Conservation (phyloP, 164 flowering plant genomes). For the Chimonanthus praecox region DNA sequence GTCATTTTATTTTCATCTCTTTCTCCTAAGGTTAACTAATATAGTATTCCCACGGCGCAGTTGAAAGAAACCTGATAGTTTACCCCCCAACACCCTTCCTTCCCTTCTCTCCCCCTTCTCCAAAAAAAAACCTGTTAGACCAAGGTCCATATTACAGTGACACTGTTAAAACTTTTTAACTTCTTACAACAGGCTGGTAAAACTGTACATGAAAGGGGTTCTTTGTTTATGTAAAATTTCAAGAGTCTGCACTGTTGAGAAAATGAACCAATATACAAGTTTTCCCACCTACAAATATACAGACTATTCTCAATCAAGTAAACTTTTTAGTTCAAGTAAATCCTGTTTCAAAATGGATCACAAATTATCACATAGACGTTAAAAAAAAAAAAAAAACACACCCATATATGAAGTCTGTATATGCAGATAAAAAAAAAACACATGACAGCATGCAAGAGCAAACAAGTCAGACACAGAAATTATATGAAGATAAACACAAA, state of each 20-base stretch:
- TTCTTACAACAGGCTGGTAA: too few relatives aligned
- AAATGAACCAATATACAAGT: too few relatives aligned
- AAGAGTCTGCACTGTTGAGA: too few relatives aligned
- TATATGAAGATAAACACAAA: not conserved
- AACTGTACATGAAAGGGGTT: too few relatives aligned
- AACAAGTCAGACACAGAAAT: not conserved
- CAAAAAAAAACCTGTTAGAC: not conserved
- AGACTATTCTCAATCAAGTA: not conserved
- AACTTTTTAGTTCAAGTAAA: not conserved
- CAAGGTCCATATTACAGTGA: not conserved
- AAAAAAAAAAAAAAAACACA: too few relatives aligned
- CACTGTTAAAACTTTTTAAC: not conserved
- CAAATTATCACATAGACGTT: not conserved
- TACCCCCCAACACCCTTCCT: too few relatives aligned
- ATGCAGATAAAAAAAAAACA: not conserved
- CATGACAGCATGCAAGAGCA: not conserved
- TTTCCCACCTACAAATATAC: not conserved
- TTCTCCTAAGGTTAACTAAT: not conserved
- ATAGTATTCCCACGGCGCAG: not conserved
- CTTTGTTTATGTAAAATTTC: too few relatives aligned
- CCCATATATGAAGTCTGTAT: too few relatives aligned
- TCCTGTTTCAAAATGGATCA: not conserved
- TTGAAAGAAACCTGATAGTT: too few relatives aligned
- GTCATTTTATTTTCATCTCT: not conserved
- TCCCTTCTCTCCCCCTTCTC: too few relatives aligned